A percentile compares a stretch with the other conserved stretches of the same genome.
Conservation (phyloP, 306 rosid genomes). For the Ceratonia siliqua region DNA sequence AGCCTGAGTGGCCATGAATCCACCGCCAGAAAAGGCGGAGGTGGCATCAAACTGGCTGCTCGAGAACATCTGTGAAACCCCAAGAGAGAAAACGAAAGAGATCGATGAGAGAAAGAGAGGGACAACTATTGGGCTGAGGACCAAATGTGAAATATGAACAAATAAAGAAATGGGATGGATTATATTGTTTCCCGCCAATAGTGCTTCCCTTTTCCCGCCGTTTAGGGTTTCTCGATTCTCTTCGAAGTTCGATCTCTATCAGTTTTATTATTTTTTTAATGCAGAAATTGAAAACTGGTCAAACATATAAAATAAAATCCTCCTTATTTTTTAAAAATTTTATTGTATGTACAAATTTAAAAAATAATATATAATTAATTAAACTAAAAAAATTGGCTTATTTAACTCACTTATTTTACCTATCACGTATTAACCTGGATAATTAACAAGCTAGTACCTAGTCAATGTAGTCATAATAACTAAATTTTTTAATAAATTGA, state of each 20-base stretch:
- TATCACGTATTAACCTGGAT: too few relatives aligned
- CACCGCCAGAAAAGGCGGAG: constrained; percentile 64
- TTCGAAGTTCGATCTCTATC: background rate
- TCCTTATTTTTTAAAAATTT: too few relatives aligned
- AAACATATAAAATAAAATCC: too few relatives aligned
- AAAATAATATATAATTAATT: too few relatives aligned
- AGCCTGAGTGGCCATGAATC: constrained; percentile 62
- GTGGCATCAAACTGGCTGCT: constrained; percentile 65
- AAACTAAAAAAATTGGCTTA: too few relatives aligned
- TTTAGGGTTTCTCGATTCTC: constrained; percentile 28
- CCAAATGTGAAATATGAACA: background rate
- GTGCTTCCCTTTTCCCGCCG: constrained; percentile 46
- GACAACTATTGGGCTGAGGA: background rate
- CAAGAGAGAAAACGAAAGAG: constrained; percentile 18
- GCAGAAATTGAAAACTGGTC: too few relatives aligned
- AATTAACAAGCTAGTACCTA: too few relatives aligned
- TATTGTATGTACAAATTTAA: too few relatives aligned
- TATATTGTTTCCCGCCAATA: constrained; percentile 56
- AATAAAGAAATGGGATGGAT: background rate
- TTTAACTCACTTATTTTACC: too few relatives aligned
- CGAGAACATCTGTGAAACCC: constrained; percentile 67
- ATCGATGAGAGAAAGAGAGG: background rate
- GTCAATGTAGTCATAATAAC: too few relatives aligned
- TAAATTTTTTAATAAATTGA: too few relatives aligned
- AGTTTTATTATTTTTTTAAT: background rate